phyloP scores from a whole-genome alignment of 352 stramenopile genomes.

The Pythium aristosporum region DNA sequence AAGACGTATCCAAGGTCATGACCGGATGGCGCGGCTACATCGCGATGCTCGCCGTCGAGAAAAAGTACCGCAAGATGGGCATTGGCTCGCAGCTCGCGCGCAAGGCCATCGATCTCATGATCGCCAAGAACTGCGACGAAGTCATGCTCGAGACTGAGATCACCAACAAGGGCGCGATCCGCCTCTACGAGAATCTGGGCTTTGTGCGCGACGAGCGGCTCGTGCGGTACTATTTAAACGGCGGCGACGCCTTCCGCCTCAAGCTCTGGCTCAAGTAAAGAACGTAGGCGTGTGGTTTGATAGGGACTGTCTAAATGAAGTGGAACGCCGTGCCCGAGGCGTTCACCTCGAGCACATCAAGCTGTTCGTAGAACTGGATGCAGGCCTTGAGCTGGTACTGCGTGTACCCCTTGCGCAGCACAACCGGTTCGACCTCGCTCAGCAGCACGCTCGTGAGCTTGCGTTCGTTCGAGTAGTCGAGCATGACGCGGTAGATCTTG shows the following conservation, averaged over 20 bases:
- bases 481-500: conserved; percentile 94
- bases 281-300: conserved; percentile 1
- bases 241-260: conserved; percentile 91
- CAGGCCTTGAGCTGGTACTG: conserved; percentile 93
- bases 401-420: conserved; percentile 96
- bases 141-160: conserved; percentile 95
- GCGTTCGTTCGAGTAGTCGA: conserved; percentile 90
- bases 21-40: conserved; percentile 90
- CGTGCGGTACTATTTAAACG: conserved; percentile 96
- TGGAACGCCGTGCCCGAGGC: conserved; percentile 74
- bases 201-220: conserved; percentile 93
- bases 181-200: conserved; percentile 93
- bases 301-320: conserved; percentile 50
- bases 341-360: conserved; percentile 86
- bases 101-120: conserved; percentile 89
- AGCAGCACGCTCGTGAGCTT: conserved; percentile 72
- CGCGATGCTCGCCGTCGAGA: conserved; percentile 94
- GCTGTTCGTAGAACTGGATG: conserved; percentile 93
- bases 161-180: conserved; percentile 89
- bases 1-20: conserved; percentile 18
- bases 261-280: conserved; percentile 89
- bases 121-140: conserved; percentile 74
- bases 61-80: conserved; percentile 83
- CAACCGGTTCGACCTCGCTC: conserved; percentile 92
- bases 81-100: conserved; percentile 90